Base-by-base conservation (phyloP, 257 asterid genomes). In the Ehretia macrophylla region DNA sequence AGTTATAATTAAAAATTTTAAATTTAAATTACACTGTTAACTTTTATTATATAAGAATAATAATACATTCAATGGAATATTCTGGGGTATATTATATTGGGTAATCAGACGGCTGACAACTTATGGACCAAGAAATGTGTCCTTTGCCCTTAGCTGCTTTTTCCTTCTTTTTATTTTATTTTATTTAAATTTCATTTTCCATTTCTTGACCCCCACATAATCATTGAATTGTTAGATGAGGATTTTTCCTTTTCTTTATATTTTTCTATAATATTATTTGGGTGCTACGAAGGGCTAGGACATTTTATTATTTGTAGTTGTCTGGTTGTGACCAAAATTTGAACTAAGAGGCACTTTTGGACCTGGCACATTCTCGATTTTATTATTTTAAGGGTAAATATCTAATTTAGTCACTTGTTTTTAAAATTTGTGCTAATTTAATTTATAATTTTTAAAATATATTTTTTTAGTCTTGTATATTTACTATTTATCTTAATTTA, bases 11-110 rank as follows among this genome's bases (percentile, higher is more conserved):
- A n/a, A n/a, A n/a, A n/a, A n/a, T n/a, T n/a, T n/a, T n/a, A n/a
- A n/a, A n/a, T n/a, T n/a, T n/a, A n/a, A n/a, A n/a, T n/a, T n/a
- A n/a, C n/a, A n/a, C n/a, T n/a, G n/a, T n/a, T n/a, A n/a, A n/a
- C n/a, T n/a, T n/a, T n/a, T n/a, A n/a, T n/a, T n/a, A n/a, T n/a
- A n/a, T n/a, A 42, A 1, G 14, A 22, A 1, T 60, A 14, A 45
- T 18, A 59, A 47, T 46, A 13, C 32, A 11, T 1, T 56, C 21
- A 37, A 4, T 54, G 59, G 69, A 55, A 64, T 64, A 64, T 64
- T 64, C 63, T 47, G 18, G 17, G 20, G 63, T 14, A 55, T 38
- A 37, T 42, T 42, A 42, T 42, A 64, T 55, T 46, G 47, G 8
- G 5, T 19, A n/a, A 17, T 45, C 45, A 17, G 1, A 52, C 44